Conservation (phyloP, 1,139 yeast species). For the Hyphopichia fennica region DNA sequence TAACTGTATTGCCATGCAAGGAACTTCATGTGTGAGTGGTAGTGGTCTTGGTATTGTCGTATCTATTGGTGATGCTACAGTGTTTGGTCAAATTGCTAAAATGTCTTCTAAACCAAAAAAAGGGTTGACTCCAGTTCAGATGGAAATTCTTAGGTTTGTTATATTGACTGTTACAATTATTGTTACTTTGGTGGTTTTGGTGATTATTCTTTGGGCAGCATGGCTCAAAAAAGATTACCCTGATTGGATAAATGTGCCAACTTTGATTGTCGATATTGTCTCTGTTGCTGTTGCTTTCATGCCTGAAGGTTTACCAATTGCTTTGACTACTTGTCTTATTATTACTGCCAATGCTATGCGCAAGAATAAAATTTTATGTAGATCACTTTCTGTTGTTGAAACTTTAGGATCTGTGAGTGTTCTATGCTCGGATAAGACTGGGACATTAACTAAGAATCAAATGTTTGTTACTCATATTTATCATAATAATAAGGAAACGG, state of each 20-base stretch:
- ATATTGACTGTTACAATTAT: constrained; percentile 20
- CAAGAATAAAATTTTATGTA: constrained; percentile 28
- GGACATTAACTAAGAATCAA: constrained; percentile 34
- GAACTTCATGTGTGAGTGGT: constrained; percentile 39
- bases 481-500: constrained; percentile 19
- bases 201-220: constrained; percentile 46
- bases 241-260: constrained; percentile 33
- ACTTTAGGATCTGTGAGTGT: constrained; percentile 38
- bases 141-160: constrained; percentile 31
- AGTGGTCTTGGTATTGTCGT: constrained; percentile 33
- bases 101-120: constrained; percentile 29
- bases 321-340: constrained; percentile 34
- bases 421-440: constrained; percentile 37
- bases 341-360: constrained; percentile 32
- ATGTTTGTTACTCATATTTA: constrained; percentile 29
- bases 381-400: constrained; percentile 31
- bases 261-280: constrained; percentile 32
- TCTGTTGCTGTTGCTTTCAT: constrained; percentile 34
- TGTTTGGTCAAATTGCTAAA: constrained; percentile 35
- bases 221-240: constrained; percentile 32
- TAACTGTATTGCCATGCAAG: constrained; percentile 43
- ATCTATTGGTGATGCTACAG: constrained; percentile 31
- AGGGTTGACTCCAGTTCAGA: constrained; percentile 32
- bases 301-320: constrained; percentile 39
- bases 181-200: constrained; percentile 20